Base-by-base conservation (phyloP, 345 rosid species). In the Firmiana major region DNA sequence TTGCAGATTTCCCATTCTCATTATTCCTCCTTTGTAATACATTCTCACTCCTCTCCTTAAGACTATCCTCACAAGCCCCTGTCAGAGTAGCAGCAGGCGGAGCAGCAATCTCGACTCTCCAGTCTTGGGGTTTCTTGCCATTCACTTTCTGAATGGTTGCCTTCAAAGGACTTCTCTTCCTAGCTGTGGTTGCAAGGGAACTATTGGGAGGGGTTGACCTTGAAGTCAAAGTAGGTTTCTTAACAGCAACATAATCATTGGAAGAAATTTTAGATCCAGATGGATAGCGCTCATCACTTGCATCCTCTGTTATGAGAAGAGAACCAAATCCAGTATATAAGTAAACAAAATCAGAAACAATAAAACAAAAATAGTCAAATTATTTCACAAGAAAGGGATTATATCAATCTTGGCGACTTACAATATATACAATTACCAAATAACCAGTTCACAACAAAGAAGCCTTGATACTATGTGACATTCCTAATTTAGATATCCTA, bases 161-260 rank as follows among this genome's bases (percentile, higher is more conserved):
- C 81, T 80, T 91, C 48, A 80, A 71, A 70, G 79, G 85, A 82
- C 80, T 81, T 75, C 86, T 86, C 81, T 82, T 91, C 88, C 81
- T 85, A 12, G 82, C 81, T 11, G 82, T 74, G 51, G 88, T 84
- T 31, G 89, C 79, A 5, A 88, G 73, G 64, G 92, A 91, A 66
- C 85, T 74, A 62, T 87, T 89, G 0, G 88, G 90, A 7, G 88
- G 91, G 46, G 90, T 86, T 74, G 86, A 74, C 83, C 79, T 86
- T 59, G 62, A 67, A 73, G 79, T 66, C 34, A 86, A 81, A 40
- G 51, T 76, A 36, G 84, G 75, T 85, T 77, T 90, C 63, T 77
- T 87, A 31, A 58, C 38, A 2, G 28, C 81, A 40, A 64, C 46
- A 79, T 76, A 79, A 34, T 81, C 74, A 19, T 81, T 71, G 69